phyloP scores from a whole-genome alignment of 768 basidiomycete species.

The Tricholoma sp. region DNA sequence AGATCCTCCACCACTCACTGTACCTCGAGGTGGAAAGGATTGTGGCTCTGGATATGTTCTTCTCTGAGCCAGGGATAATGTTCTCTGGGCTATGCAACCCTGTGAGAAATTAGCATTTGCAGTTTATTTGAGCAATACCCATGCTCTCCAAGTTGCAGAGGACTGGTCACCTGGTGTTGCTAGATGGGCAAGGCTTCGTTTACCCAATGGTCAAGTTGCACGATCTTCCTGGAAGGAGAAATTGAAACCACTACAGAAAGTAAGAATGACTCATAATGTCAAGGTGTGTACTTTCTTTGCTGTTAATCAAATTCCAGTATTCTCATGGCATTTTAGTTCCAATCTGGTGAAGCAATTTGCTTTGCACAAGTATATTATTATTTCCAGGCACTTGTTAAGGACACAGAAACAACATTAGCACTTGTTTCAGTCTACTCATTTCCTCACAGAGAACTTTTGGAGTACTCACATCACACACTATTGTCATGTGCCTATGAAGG shows the following conservation, averaged over 20 bases:
- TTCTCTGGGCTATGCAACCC: background rate
- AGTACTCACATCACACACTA: background rate
- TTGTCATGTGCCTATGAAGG: background rate
- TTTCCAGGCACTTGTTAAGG: background rate
- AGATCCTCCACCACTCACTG: background rate
- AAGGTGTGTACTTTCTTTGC: too few species aligned
- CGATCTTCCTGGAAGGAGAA: background rate
- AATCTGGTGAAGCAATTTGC: too few species aligned
- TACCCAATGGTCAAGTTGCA: slow-evolving; percentile 23
- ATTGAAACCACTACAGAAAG: background rate
- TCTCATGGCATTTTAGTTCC: too few species aligned
- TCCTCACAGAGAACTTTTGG: background rate
- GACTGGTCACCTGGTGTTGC: too few species aligned
- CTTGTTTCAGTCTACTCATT: background rate
- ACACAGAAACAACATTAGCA: background rate
- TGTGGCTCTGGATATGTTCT: slow-evolving; percentile 13
- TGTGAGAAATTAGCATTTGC: too few species aligned
- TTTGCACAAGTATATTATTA: too few species aligned
- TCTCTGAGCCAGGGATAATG: slow-evolving; percentile 3
- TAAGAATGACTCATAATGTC: too few species aligned
- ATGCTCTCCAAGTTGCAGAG: too few species aligned
- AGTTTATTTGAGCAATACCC: too few species aligned
- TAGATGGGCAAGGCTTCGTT: too few species aligned
- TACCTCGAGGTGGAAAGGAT: slow-evolving; percentile 11
- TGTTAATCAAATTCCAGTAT: too few species aligned